Base-by-base conservation (phyloP, 2,329 filamentous ascomycete species). In the Trichoderma sp. region DNA sequence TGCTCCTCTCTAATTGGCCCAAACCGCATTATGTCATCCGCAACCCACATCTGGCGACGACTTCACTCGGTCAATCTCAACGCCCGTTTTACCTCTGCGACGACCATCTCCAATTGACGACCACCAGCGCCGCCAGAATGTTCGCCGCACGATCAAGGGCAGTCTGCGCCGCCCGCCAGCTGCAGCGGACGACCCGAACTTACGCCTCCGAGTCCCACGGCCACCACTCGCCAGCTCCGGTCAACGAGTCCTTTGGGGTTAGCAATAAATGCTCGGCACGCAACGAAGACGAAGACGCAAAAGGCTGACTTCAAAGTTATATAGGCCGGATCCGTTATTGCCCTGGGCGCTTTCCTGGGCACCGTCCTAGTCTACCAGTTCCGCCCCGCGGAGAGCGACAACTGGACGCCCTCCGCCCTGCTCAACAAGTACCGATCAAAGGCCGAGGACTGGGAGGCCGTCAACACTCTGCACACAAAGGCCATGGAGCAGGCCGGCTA, bases 211-310 rank as follows among this genome's bases (percentile, higher is more conserved):
- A 86, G 74, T 81, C 82, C 79, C 86, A 87, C 76, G 83, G 80
- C 73, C 82, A 84, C 75, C 83, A 85, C 78, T 81, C 84, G 75
- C 80, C 83, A 72, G 83, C 83, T 75, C 80, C 82, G 73, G 85
- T 84, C 73, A 84, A 86, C 76, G 88, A 90, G 81, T 82, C 84
- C 72, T 83, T 89, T 77, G 87, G 88, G 76, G 88, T 90, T 88
- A 73, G 87, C 24, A 60, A 84, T 56, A 21, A 36, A 36, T 39
- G 51, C 64, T 21, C 56, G 57, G 9, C 18, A 21, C 21, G 32
- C n/a, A 30, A 39, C 6, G 6, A 34, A 39, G 12, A 14, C 51
- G 28, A 43, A 43, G 39, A 43, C 39, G 39, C 8, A 15, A 63
- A 18, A 62, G 47, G 67, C 71, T 73, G 61, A 73, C 71, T 61